Conservation (phyloP, 192 early-diverging fungal genomes). For the Podila clonocystis region DNA sequence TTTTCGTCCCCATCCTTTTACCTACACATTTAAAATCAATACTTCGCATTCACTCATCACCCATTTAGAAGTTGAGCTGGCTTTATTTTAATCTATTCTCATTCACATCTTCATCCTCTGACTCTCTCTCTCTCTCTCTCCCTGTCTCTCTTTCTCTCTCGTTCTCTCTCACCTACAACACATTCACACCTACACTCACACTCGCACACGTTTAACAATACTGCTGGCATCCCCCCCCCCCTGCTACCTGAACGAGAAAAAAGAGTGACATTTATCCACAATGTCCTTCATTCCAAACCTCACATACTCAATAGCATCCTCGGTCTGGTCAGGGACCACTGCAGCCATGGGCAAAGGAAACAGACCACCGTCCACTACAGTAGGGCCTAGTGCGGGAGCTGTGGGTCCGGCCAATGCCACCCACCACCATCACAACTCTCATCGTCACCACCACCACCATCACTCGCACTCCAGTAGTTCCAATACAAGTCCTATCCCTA, state of each 20-base stretch:
- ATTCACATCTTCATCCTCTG: neutral
- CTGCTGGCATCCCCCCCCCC: too few relatives aligned
- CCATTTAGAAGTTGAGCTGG: neutral
- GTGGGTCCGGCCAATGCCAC: constrained; percentile 15
- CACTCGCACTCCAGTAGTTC: constrained; percentile 12
- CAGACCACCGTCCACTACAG: constrained; percentile 16
- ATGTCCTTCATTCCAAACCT: constrained; percentile 47
- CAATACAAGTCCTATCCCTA: neutral
- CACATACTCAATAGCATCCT: constrained; percentile 42
- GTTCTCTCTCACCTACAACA: neutral
- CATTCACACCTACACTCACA: neutral
- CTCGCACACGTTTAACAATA: too few relatives aligned
- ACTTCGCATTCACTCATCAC: neutral
- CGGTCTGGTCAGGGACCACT: constrained; percentile 43
- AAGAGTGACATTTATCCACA: too few relatives aligned
- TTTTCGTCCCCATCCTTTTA: constrained; percentile 1
- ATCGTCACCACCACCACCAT: constrained; percentile 20
- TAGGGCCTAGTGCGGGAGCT: constrained; percentile 5
- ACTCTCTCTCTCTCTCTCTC: too few relatives aligned
- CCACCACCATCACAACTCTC: constrained; percentile 1
- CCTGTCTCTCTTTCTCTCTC: too few relatives aligned
- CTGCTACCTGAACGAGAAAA: too few relatives aligned
- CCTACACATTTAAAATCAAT: neutral
- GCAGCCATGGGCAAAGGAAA: constrained; percentile 42
- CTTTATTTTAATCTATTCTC: neutral